Percentiles rank a stretch among this genome's conserved stretches.
Evolutionary conservation across 768 basidiomycete species (phyloP).

Genomic region (Rhodotorula kratochvilovae): DNA sequence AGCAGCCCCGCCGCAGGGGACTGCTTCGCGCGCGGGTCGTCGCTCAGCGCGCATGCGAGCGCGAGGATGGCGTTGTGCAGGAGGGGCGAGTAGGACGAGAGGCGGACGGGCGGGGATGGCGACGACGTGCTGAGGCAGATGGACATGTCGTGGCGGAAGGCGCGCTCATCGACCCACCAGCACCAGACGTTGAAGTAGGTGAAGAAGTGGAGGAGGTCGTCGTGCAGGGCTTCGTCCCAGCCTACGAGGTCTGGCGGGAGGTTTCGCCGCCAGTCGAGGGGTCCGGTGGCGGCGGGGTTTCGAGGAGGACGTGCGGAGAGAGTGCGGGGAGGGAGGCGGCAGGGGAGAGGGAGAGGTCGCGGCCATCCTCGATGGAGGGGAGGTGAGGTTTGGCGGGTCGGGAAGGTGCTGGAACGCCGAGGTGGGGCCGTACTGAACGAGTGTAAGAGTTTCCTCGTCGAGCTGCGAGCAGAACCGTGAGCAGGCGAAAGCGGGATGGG

Average conservation of each 20-base stretch:
- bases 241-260: conserved; percentile 9
- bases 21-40: conserved; percentile 1
- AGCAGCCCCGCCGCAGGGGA: not conserved
- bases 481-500: not conserved
- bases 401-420: conserved; percentile 44
- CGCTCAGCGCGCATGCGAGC: conserved; percentile 19
- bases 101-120: not conserved
- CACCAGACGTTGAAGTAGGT: conserved; percentile 31
- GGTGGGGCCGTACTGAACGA: conserved; percentile 46
- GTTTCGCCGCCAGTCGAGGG: conserved; percentile 20
- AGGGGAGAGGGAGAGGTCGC: not conserved
- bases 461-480: conserved; percentile 20
- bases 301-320: not conserved
- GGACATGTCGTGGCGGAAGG: conserved; percentile 16
- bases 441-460: conserved; percentile 41
- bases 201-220: conserved; percentile 33
- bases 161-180: conserved; percentile 6
- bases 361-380: no score
- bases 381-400: no score
- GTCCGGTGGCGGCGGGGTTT: not conserved
- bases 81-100: conserved; percentile 30
- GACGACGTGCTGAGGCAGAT: not conserved
- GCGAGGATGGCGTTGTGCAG: conserved; percentile 35
- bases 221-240: conserved; percentile 25
- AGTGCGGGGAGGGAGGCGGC: not conserved